Evolutionary conservation across 768 basidiomycete genomes (phyloP).

Genomic region (Hericium erinaceus): DNA sequence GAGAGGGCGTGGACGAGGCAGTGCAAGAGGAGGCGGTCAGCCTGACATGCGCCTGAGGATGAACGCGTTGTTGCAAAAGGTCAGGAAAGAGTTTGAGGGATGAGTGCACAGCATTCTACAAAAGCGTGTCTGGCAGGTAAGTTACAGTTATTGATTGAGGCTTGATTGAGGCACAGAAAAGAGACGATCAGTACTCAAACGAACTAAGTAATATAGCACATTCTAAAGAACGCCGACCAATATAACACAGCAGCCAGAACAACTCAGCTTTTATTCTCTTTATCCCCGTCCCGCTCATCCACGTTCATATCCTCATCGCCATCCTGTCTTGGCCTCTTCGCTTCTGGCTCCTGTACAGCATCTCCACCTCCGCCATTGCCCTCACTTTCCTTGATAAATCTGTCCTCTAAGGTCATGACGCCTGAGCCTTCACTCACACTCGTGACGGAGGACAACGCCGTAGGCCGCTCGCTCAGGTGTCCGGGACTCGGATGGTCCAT

Average conservation of each 20-base stretch:
- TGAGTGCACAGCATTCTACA: neutral
- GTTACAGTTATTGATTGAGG: too few relatives aligned
- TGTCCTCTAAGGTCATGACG: slow-evolving; percentile 45
- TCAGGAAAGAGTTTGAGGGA: slow-evolving; percentile 52
- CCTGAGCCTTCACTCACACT: slow-evolving; percentile 33
- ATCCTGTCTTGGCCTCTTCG: slow-evolving; percentile 12
- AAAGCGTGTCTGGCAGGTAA: too few relatives aligned
- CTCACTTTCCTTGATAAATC: slow-evolving; percentile 49
- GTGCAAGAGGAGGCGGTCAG: slow-evolving; percentile 29
- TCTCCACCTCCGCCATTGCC: slow-evolving; percentile 19
- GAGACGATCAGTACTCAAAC: neutral
- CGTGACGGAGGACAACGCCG: slow-evolving; percentile 58
- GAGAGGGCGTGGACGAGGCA: slow-evolving; percentile 18
- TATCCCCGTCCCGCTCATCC: slow-evolving; percentile 36
- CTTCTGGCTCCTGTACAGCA: slow-evolving; percentile 5
- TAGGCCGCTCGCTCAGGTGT: slow-evolving; percentile 76
- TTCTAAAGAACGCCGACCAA: neutral
- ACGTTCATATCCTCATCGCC: slow-evolving; percentile 5
- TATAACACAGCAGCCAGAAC: neutral
- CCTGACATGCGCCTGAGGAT: slow-evolving; percentile 84
- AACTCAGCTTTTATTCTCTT: slow-evolving; percentile 38
- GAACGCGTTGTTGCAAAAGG: slow-evolving; percentile 79
- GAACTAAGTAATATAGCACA: neutral
- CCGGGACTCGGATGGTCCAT: slow-evolving; percentile 78
- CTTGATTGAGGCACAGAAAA: too few relatives aligned